Base-by-base conservation (phyloP, 805 yeast species). In the Kluyveromyces siamensis region DNA sequence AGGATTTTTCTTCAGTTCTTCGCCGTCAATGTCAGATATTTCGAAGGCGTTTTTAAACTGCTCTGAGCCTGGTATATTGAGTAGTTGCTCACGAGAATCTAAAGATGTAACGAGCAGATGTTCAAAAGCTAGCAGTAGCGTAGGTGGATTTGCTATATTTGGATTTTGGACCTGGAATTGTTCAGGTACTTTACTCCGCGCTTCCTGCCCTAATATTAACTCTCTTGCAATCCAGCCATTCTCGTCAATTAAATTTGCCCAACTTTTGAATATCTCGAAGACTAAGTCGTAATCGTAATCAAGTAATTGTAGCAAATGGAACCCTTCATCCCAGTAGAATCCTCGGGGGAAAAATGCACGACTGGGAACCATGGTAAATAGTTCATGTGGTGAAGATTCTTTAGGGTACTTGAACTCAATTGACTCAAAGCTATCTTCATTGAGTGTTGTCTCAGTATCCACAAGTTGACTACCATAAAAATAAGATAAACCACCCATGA, bases 321-420 rank as follows among this genome's bases (percentile, higher is more conserved):
- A 93, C 0, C 99, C 99, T 68, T 93, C 99, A 67, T 93, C 99
- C 99, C 99, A 93, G 61, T 87, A 88, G 61, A 93, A 93, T 0
- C 99, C 99, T 53, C 99, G 76, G 3, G 99, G 98, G 67, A 93
- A 93, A 60, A 87, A 87, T 0, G 96, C 87, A 46, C 99, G 75
- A 44, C 96, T 87, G 2, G 99, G 99, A 35, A 88, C 93, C 19
- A 88, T 73, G 0, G 93, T 77, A 58, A 89, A 87, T 44, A 93
- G 68, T 54, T 83, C 87, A 51, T 70, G 67, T 1, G 96, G 96
- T 0, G 90, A 93, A 59, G 87, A 96, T 13, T 72, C 66, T n/a
- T 60, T 50, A 0, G 90, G 88, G 38, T 61, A 52, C 50, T 70
- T 57, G 46, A 80, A 67, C 40, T 69, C 70, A 37, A 74, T 68